Percentiles rank a stretch among this genome's conserved stretches.
Evolutionary conservation across 1,139 yeast genomes (phyloP).

Genomic region (Magnusiomyces magnusii): DNA sequence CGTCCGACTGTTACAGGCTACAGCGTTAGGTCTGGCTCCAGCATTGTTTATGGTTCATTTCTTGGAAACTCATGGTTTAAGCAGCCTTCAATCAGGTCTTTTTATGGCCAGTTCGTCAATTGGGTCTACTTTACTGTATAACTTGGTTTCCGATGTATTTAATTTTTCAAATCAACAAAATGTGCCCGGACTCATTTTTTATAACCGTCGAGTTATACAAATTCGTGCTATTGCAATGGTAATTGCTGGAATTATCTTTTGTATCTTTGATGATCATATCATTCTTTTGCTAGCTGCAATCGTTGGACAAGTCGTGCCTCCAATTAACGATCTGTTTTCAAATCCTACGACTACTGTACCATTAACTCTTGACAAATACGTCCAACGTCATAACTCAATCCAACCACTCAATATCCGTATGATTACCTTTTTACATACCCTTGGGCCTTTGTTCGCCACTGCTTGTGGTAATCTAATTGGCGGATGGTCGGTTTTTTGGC

Average conservation of each 20-base stretch:
- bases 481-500: slow-evolving; percentile 44
- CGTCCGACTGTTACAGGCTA: slow-evolving; percentile 64
- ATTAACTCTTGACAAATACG: slow-evolving; percentile 81
- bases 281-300: slow-evolving; percentile 57
- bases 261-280: slow-evolving; percentile 44
- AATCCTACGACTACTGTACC: slow-evolving; percentile 67
- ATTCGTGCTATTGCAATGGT: slow-evolving; percentile 67
- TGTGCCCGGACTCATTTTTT: slow-evolving; percentile 1
- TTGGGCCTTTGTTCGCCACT: slow-evolving; percentile 52
- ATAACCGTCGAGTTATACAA: slow-evolving; percentile 59
- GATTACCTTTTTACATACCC: background rate
- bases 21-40: slow-evolving; percentile 75
- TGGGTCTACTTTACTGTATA: slow-evolving; percentile 10
- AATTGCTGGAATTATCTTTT: slow-evolving; percentile 58
- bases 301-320: slow-evolving; percentile 71
- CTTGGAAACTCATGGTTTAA: slow-evolving; percentile 47
- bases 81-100: slow-evolving; percentile 57
- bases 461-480: slow-evolving; percentile 66
- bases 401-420: slow-evolving; percentile 38
- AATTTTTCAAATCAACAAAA: background rate
- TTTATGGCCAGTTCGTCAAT: slow-evolving; percentile 61
- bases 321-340: slow-evolving; percentile 60
- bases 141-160: background rate
- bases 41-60: slow-evolving; percentile 64
- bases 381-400: slow-evolving; percentile 75